Evolutionary conservation across 331 rosid genomes (phyloP).

Genomic region (Erythrophleum ivorense): DNA sequence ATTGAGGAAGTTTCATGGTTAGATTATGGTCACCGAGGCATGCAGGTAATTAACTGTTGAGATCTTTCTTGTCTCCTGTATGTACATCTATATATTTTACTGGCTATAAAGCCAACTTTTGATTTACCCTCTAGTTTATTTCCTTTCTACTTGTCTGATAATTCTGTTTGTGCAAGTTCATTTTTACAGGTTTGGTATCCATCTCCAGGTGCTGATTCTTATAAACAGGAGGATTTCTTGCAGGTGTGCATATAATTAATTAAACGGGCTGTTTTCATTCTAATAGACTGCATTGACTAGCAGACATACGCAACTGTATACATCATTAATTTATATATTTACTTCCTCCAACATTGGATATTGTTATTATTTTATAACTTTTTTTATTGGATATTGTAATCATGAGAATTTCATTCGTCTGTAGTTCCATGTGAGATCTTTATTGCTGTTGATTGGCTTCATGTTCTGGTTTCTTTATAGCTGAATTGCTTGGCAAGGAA

Average conservation of each 20-base stretch:
- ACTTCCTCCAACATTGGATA: slow-evolving; percentile 14
- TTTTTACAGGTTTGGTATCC: slow-evolving; percentile 99
- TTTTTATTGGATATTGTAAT: slow-evolving; percentile 24
- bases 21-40: slow-evolving; percentile 97
- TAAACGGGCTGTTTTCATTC: slow-evolving; percentile 25
- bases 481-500: slow-evolving; percentile 14
- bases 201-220: slow-evolving; percentile 82
- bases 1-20: slow-evolving; percentile 99
- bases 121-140: slow-evolving; percentile 29
- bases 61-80: slow-evolving; percentile 33
- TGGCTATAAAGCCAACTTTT: slow-evolving; percentile 20
- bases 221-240: slow-evolving; percentile 97
- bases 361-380: slow-evolving; percentile 26
- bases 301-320: neutral
- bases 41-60: slow-evolving; percentile 81
- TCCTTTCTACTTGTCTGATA: slow-evolving; percentile 56
- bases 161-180: slow-evolving; percentile 62
- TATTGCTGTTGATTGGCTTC: neutral
- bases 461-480: neutral
- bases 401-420: slow-evolving; percentile 11
- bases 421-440: slow-evolving; percentile 6
- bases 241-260: slow-evolving; percentile 66
- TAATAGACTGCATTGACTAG: slow-evolving; percentile 33
- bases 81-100: slow-evolving; percentile 28
- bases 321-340: slow-evolving; percentile 13